A percentile compares a stretch with the other conserved stretches of the same genome.
phyloP scores from a whole-genome alignment of 768 basidiomycete genomes.

The Suillus placidus region DNA sequence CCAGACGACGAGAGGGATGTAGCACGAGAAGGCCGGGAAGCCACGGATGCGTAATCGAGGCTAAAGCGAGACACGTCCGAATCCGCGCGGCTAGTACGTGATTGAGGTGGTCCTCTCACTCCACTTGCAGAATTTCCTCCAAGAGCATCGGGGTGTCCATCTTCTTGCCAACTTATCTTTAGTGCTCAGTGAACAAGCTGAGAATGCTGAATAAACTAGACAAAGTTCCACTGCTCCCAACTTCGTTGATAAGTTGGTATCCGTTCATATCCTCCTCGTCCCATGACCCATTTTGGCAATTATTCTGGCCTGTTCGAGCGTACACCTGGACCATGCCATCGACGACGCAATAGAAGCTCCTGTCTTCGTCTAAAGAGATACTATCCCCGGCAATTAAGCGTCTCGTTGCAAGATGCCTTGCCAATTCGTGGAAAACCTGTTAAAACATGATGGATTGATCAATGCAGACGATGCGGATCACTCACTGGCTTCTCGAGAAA shows the following conservation, averaged over 20 bases:
- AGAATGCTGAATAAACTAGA: constrained; percentile 97
- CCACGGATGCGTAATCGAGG: constrained; percentile 36
- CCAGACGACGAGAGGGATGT: constrained; percentile 66
- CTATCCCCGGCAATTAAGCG: constrained; percentile 96
- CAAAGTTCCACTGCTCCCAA: constrained; percentile 92
- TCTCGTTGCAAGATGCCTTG: constrained; percentile 92
- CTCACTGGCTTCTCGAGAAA: constrained; percentile 94
- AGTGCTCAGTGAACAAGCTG: constrained; percentile 94
- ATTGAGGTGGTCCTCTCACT: constrained; percentile 26
- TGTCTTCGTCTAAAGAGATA: constrained; percentile 86
- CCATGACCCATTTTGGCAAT: constrained; percentile 60
- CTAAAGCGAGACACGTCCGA: constrained; percentile 69
- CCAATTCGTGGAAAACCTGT: constrained; percentile 96
- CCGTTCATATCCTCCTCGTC: constrained; percentile 92
- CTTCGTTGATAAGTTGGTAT: constrained; percentile 95
- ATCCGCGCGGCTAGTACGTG: constrained; percentile 45
- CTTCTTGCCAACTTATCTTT: constrained; percentile 89
- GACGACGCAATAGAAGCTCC: constrained; percentile 96
- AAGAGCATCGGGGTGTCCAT: constrained; percentile 35
- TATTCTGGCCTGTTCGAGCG: constrained; percentile 64
- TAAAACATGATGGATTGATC: background rate
- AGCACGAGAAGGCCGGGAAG: constrained; percentile 39
- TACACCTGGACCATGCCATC: constrained; percentile 97
- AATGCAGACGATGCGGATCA: background rate
- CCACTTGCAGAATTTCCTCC: constrained; percentile 17